Evolutionary conservation across 768 basidiomycete species (phyloP), one percentile per base, ranked within the genome.

Genomic region (Suillus hirtellus): DNA sequence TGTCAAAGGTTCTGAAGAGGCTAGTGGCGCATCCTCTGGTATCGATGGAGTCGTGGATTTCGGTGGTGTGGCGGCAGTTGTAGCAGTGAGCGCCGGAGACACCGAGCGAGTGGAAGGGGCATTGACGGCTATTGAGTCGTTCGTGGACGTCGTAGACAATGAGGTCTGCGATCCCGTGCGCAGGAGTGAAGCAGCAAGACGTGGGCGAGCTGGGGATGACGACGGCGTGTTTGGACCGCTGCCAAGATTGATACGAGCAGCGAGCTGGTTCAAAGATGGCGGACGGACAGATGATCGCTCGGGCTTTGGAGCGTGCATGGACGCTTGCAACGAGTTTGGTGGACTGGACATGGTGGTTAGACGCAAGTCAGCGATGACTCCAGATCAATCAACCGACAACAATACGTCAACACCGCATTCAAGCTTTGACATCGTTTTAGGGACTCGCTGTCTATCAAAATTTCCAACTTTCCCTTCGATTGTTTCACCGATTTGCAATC

Each of bases 231-330:
- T 8, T 17, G 68, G 68, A 10, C 71, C 63, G 17, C 68, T 53
- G 55, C 78, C 85, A 59, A 82, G 76, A 68, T 81, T 85, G 73
- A 92, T 90, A 56, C 90, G 86, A 6, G 91, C 91, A 2, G 89
- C 92, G 61, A 93, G 86, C 74, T 92, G 89, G 77, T 91, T 89
- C 15, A 93, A 82, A 8, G 92, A 92, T 0, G 90, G 90, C 19
- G 87, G 79, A 27, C 90, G 85, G 34, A 70, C 44, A 34, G 67
- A 59, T n/a, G 76, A 61, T 19, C 78, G 73, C 55, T 81, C 80
- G 24, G 78, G 71, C 66, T 78, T 80, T 53, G 78, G 72, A 2
- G 69, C 75, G 58, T 78, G 73, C 64, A 76, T 65, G 17, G 75
- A 70, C 12, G 75, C 64, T 14, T 76, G 69, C 44, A 76, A 21